phyloP scores from a whole-genome alignment of 352 stramenopile species.

The Saprolegnia parasitica region DNA sequence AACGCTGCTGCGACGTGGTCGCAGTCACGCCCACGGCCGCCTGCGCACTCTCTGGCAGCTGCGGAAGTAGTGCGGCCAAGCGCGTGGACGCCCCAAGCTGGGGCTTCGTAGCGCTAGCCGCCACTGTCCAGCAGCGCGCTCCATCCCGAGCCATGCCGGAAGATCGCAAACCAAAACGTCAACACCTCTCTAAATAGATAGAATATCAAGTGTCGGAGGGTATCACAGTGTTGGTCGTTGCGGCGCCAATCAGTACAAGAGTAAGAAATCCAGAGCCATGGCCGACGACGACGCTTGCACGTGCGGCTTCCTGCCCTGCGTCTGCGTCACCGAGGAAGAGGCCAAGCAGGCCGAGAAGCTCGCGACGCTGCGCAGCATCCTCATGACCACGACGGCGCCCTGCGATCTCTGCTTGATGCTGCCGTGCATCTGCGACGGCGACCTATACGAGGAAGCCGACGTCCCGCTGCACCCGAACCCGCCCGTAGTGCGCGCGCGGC shows the following conservation, averaged over 20 bases:
- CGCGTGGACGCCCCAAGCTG: no score
- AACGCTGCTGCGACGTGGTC: no score
- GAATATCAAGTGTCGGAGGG: background rate
- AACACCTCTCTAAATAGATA: background rate
- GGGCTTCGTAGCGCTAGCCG: no score
- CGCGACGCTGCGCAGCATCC: conserved; percentile 18
- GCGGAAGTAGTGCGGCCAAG: no score
- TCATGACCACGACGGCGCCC: conserved; percentile 12
- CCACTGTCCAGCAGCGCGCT: no score
- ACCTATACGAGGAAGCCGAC: conserved; percentile 10
- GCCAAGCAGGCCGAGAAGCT: conserved; percentile 24
- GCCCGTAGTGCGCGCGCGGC: background rate
- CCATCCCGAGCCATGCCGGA: no score
- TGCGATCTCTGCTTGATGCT: conserved; percentile 30
- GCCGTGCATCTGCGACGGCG: conserved; percentile 24
- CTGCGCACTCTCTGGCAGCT: no score
- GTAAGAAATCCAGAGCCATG: background rate
- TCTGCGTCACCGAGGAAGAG: conserved; percentile 26
- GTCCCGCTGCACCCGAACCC: background rate
- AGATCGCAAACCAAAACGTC: no score
- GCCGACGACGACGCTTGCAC: conserved; percentile 16
- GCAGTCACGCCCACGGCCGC: no score
- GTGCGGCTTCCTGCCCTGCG: conserved; percentile 23
- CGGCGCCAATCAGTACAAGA: background rate
- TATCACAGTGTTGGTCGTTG: background rate